phyloP scores from a whole-genome alignment of 2,329 filamentous ascomycete species.

The Cercospora sp. region DNA sequence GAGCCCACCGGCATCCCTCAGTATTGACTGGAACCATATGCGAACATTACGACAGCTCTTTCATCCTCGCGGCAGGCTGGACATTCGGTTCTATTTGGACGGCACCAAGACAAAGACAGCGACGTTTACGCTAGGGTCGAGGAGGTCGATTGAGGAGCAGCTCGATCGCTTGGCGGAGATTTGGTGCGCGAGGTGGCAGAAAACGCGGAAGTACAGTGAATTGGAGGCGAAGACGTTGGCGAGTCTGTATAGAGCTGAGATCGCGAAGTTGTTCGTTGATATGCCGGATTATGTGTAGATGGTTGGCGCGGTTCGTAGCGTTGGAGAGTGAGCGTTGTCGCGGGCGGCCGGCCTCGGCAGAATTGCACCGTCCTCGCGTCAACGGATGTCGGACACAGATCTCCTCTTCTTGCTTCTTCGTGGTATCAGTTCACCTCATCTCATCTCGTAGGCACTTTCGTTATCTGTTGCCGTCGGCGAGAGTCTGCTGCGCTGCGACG shows the following conservation, averaged over 20 bases:
- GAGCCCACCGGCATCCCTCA: background rate
- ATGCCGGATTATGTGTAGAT: constrained; percentile 24
- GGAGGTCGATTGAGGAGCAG: constrained; percentile 17
- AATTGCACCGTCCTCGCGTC: background rate
- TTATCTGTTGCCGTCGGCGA: constrained; percentile 16
- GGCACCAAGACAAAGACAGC: constrained; percentile 24
- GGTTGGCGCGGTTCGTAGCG: background rate
- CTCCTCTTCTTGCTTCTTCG: background rate
- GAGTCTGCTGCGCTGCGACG: background rate
- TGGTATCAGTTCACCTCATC: constrained; percentile 3
- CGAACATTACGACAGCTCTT: constrained; percentile 16
- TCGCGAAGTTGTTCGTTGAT: constrained; percentile 21
- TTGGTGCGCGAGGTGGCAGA: constrained; percentile 24
- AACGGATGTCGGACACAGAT: background rate
- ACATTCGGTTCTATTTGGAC: constrained; percentile 23
- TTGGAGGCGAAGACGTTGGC: constrained; percentile 20
- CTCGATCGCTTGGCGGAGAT: constrained; percentile 21
- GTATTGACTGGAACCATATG: constrained; percentile 28
- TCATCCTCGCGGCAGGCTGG: constrained; percentile 21
- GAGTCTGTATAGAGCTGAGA: constrained; percentile 21
- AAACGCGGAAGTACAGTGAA: constrained; percentile 20
- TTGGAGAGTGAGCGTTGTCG: background rate
- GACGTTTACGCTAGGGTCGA: constrained; percentile 20
- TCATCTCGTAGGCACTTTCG: constrained; percentile 1
- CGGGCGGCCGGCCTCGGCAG: background rate